These are phyloP conservation scores for Boletus eberwhitei DNA, from an alignment of 768 basidiomycete genomes.

Conservation along the genomic window DNA sequence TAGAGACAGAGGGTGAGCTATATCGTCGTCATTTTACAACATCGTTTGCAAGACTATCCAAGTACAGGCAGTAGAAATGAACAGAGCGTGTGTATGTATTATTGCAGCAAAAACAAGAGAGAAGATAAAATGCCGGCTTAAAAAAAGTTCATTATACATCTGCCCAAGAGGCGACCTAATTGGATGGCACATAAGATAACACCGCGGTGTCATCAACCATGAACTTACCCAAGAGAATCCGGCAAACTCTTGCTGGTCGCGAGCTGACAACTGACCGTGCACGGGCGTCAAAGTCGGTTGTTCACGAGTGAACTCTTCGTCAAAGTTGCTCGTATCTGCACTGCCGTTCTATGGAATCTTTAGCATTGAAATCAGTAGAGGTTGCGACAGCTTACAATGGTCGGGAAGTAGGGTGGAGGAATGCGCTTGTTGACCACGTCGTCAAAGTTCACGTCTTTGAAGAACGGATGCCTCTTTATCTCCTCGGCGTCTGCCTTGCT, in stretches of 20 bases:
- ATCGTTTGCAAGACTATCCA: slow-evolving; percentile 34
- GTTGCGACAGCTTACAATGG: slow-evolving; percentile 61
- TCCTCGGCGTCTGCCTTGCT: slow-evolving; percentile 92
- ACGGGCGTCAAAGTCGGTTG: slow-evolving; percentile 98
- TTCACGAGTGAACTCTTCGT: slow-evolving; percentile 95
- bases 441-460: slow-evolving; percentile 96
- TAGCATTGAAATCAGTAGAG: slow-evolving; percentile 2
- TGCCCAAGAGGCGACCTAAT: slow-evolving; percentile 51
- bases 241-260: slow-evolving; percentile 93
- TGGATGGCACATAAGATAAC: not conserved
- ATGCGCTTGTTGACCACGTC: slow-evolving; percentile 97
- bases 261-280: slow-evolving; percentile 84
- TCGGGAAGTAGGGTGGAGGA: slow-evolving; percentile 96
- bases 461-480: slow-evolving; percentile 97
- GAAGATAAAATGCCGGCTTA: slow-evolving; percentile 25
- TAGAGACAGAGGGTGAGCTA: slow-evolving; percentile 16
- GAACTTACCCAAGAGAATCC: slow-evolving; percentile 88
- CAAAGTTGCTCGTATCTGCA: slow-evolving; percentile 90
- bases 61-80: slow-evolving; percentile 34
- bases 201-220: not conserved
- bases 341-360: slow-evolving; percentile 59
- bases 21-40: slow-evolving; percentile 16
- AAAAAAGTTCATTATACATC: slow-evolving; percentile 40
- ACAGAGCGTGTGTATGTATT: slow-evolving; percentile 28
- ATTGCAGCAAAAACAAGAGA: slow-evolving; percentile 33